Evolutionary conservation across 1,139 yeast genomes (phyloP).

Genomic region (Suhomyces bolitotheri): DNA sequence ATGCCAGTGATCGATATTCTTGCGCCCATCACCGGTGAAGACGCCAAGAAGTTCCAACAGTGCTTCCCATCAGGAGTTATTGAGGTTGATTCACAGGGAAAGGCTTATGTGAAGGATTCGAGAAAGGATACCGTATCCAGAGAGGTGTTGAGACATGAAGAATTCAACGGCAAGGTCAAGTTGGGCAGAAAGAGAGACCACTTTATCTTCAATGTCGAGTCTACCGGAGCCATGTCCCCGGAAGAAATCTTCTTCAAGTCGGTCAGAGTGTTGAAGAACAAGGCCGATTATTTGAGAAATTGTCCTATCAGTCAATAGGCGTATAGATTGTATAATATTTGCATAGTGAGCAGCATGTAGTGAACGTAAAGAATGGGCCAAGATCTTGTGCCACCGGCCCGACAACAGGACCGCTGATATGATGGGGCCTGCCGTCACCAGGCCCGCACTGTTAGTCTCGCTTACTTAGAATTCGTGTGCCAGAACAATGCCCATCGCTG

Average conservation of each 20-base stretch:
- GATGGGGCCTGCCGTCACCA: not conserved
- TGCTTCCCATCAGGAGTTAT: slow-evolving; percentile 95
- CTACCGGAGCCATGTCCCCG: slow-evolving; percentile 96
- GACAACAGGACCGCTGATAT: too few species aligned
- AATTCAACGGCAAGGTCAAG: slow-evolving; percentile 84
- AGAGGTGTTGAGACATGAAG: slow-evolving; percentile 91
- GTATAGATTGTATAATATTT: slow-evolving; percentile 6
- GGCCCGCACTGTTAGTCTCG: not conserved
- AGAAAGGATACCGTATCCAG: slow-evolving; percentile 95
- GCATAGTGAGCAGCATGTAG: slow-evolving; percentile 3
- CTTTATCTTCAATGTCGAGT: slow-evolving; percentile 89
- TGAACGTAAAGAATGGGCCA: not conserved
- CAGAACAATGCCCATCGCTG: not conserved
- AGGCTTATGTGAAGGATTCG: slow-evolving; percentile 82
- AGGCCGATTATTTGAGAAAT: slow-evolving; percentile 77
- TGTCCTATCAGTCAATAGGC: slow-evolving; percentile 69
- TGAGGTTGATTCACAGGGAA: slow-evolving; percentile 65
- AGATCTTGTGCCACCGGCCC: too few species aligned
- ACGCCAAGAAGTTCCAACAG: slow-evolving; percentile 75
- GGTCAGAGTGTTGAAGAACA: slow-evolving; percentile 78
- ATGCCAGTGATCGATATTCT: slow-evolving; percentile 85
- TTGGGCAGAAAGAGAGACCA: slow-evolving; percentile 91
- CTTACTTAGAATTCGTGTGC: too few species aligned
- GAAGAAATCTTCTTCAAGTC: slow-evolving; percentile 93
- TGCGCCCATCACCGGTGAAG: slow-evolving; percentile 72